Percentiles rank a stretch among this genome's conserved stretches.
These are phyloP conservation scores for Salvia rosmarinus DNA, from an alignment of 257 asterid species.

Conservation along the genomic window DNA sequence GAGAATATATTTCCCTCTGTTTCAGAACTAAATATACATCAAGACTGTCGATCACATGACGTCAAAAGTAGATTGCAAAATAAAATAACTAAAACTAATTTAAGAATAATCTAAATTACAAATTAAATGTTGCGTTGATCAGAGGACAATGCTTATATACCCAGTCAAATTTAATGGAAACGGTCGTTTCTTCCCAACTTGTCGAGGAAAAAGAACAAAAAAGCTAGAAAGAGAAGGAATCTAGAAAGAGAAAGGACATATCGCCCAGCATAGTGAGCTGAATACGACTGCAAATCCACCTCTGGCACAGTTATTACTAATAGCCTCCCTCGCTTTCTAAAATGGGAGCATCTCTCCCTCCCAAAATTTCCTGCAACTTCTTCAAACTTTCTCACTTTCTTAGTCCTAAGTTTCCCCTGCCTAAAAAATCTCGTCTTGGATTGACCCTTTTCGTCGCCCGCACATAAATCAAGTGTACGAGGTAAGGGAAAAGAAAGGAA, in stretches of 20 bases:
- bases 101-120: too few species aligned
- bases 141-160: background rate
- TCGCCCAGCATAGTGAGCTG: constrained; percentile 11
- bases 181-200: constrained; percentile 27
- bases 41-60: too few species aligned
- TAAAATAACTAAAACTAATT: too few species aligned
- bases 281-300: constrained; percentile 28
- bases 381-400: constrained; percentile 17
- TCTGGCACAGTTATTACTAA: background rate
- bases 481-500: background rate
- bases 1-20: too few species aligned
- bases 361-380: constrained; percentile 27
- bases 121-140: background rate
- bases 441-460: background rate
- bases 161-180: background rate
- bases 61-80: too few species aligned
- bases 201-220: constrained; percentile 5
- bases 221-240: constrained; percentile 13
- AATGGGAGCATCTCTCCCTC: constrained; percentile 25
- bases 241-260: constrained; percentile 1
- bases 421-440: background rate
- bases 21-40: too few species aligned
- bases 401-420: constrained; percentile 21
- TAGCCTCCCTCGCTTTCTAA: background rate
- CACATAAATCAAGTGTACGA: constrained; percentile 11